Evolutionary conservation across 306 rosid species (phyloP).

Genomic region (Cicer chorassanicum): DNA sequence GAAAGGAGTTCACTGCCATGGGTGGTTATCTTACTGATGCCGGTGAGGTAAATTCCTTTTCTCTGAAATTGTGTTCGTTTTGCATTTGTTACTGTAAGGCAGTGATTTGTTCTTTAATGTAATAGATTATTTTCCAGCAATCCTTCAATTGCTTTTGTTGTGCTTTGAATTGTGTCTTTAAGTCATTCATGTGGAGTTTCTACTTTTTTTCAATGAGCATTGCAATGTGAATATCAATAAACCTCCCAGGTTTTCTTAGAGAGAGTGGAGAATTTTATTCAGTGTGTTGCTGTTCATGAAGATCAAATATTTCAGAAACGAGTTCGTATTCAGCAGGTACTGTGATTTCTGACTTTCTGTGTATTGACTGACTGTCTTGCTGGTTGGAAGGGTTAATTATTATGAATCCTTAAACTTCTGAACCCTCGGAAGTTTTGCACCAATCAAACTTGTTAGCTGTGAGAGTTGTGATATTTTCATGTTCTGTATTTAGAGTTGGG

Average conservation of each 20-base stretch:
- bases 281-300: constrained; percentile 79
- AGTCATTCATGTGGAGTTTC: constrained; percentile 26
- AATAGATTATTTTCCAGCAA: constrained; percentile 23
- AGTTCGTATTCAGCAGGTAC: constrained; percentile 89
- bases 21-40: constrained; percentile 99
- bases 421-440: constrained; percentile 21
- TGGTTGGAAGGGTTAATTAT: constrained; percentile 18
- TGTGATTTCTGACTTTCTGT: constrained; percentile 36
- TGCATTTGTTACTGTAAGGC: constrained; percentile 13
- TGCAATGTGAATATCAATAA: constrained; percentile 36
- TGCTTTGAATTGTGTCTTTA: constrained; percentile 24
- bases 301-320: constrained; percentile 94
- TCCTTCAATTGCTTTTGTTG: constrained; percentile 29
- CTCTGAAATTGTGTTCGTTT: constrained; percentile 12
- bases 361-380: background rate
- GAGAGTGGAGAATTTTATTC: constrained; percentile 85
- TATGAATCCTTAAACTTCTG: constrained; percentile 11
- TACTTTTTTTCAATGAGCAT: constrained; percentile 34
- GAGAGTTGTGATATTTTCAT: constrained; percentile 20
- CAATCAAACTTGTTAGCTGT: constrained; percentile 13
- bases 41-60: constrained; percentile 82
- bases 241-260: constrained; percentile 73
- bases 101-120: constrained; percentile 26
- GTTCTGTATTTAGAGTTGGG: constrained; percentile 32
- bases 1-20: constrained; percentile 83